These are phyloP conservation scores for Rhexocercosporidium sp. DNA, from an alignment of 2,329 filamentous ascomycete species.

Conservation along the genomic window DNA sequence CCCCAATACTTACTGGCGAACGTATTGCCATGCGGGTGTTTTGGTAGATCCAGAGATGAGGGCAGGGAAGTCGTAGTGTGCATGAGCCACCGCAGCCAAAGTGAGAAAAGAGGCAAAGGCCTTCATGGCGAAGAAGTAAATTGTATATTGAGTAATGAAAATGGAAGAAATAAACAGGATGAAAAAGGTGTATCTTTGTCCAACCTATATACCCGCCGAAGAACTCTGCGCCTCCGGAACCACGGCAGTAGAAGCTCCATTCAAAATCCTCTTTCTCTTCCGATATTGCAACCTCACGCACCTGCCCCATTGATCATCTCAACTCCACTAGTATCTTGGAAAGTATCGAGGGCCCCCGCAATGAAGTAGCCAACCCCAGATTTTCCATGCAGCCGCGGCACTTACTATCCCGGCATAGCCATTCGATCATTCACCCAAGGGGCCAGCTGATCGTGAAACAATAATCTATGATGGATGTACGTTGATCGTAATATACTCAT, in stretches of 20 bases:
- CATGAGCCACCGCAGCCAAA: conserved; percentile 28
- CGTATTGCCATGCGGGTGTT: conserved; percentile 33
- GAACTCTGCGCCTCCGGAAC: not conserved
- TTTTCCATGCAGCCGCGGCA: conserved; percentile 1
- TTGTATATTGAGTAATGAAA: not conserved
- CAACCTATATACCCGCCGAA: conserved; percentile 7
- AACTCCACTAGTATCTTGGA: not conserved
- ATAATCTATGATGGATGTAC: not conserved
- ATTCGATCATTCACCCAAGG: conserved; percentile 1
- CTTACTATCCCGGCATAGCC: conserved; percentile 3
- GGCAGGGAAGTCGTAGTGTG: conserved; percentile 37
- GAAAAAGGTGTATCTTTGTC: not conserved
- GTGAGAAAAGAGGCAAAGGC: conserved; percentile 25
- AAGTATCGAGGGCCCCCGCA: conserved; percentile 1
- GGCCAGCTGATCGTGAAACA: conserved; percentile 10
- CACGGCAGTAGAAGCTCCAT: conserved; percentile 5
- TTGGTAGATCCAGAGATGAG: conserved; percentile 27
- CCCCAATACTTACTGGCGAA: conserved; percentile 21
- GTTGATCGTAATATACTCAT: conserved; percentile 10
- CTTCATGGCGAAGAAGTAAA: conserved; percentile 22
- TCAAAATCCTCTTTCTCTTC: not conserved
- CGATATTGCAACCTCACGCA: not conserved
- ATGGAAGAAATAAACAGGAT: not conserved
- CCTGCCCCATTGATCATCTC: conserved; percentile 11
- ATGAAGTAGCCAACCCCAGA: conserved; percentile 1